Conservation (phyloP, 108 stramenopile species). For the Cyclotella atomus region DNA sequence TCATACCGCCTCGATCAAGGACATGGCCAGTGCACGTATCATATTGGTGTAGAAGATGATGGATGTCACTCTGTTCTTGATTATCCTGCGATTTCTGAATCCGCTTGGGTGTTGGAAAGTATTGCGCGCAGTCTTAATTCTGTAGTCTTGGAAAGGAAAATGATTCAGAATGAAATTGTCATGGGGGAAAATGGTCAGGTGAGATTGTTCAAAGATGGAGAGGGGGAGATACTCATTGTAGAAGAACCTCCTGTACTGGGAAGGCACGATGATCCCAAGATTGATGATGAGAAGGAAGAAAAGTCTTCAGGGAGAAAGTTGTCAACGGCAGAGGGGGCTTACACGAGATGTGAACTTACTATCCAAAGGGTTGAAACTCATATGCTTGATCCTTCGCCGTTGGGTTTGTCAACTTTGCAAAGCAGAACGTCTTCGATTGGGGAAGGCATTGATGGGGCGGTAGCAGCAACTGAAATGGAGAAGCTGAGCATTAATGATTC, state of each 20-base stretch:
- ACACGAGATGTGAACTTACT: conserved; percentile 71
- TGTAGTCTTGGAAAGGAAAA: conserved; percentile 71
- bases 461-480: conserved; percentile 22
- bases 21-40: conserved; percentile 72
- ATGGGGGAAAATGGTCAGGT: conserved; percentile 43
- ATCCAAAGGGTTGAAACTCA: conserved; percentile 87
- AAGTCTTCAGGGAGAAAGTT: conserved; percentile 22
- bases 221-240: conserved; percentile 29
- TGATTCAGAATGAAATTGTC: conserved; percentile 82
- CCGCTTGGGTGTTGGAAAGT: conserved; percentile 68
- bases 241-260: conserved; percentile 53
- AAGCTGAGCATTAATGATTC: conserved; percentile 7
- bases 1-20: conserved; percentile 85
- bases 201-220: conserved; percentile 11
- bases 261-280: conserved; percentile 12
- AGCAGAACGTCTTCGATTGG: conserved; percentile 28
- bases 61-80: conserved; percentile 84
- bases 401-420: conserved; percentile 46
- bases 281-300: conserved; percentile 56
- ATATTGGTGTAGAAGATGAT: conserved; percentile 85
- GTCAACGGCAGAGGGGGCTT: conserved; percentile 48
- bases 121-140: conserved; percentile 80
- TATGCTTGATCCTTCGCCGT: conserved; percentile 73
- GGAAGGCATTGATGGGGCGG: conserved; percentile 27
- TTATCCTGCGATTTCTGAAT: conserved; percentile 66